These are phyloP conservation scores for Cardamine resedifolia DNA, from an alignment of 345 rosid species.

Conservation along the genomic window DNA sequence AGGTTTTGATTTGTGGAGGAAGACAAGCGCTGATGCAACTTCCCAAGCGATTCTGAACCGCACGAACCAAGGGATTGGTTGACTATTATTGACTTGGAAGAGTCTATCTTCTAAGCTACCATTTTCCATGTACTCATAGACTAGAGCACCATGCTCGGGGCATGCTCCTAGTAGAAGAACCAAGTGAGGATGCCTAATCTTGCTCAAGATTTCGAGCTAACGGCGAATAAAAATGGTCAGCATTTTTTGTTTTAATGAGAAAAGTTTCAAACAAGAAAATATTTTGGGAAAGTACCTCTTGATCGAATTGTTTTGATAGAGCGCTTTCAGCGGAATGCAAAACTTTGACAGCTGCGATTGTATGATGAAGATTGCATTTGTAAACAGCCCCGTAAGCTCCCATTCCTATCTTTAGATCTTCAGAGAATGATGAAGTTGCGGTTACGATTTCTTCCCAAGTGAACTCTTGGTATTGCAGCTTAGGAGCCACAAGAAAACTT, in stretches of 20 bases:
- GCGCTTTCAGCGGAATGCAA: constrained; percentile 36
- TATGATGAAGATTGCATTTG: constrained; percentile 43
- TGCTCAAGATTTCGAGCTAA: constrained; percentile 80
- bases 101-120: constrained; percentile 83
- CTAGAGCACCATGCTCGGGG: constrained; percentile 63
- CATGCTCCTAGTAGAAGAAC: constrained; percentile 94
- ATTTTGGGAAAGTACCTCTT: constrained; percentile 29
- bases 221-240: background rate
- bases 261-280: background rate
- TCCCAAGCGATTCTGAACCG: constrained; percentile 85
- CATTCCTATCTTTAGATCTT: constrained; percentile 40
- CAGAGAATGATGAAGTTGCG: constrained; percentile 43
- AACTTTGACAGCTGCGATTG: constrained; percentile 43
- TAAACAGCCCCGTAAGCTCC: constrained; percentile 43
- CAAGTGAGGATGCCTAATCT: constrained; percentile 81
- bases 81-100: constrained; percentile 44
- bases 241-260: background rate
- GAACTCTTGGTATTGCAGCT: constrained; percentile 40
- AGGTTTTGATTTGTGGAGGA: constrained; percentile 80
- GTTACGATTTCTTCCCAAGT: constrained; percentile 39
- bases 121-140: constrained; percentile 85
- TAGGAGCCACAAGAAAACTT: constrained; percentile 14
- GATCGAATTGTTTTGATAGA: constrained; percentile 38
- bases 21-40: constrained; percentile 78
- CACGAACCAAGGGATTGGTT: constrained; percentile 77